These are phyloP conservation scores for Xylaria intraflava DNA, from an alignment of 495 filamentous ascomycete genomes.

Conservation along the genomic window DNA sequence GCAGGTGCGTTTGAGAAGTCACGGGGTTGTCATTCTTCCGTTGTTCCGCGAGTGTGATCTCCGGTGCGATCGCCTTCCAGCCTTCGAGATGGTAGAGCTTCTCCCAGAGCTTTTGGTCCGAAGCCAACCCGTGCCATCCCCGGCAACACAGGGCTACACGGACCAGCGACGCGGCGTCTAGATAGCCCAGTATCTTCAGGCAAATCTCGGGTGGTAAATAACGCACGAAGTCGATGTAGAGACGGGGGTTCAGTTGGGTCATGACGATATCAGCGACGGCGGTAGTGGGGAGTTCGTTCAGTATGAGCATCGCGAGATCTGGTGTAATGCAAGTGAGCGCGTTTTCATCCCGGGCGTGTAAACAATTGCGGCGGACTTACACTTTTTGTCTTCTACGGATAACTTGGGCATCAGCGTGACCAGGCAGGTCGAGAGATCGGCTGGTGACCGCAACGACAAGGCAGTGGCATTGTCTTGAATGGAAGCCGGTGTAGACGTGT, in stretches of 20 bases:
- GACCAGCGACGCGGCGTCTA: conserved; percentile 69
- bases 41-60: conserved; percentile 63
- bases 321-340: conserved; percentile 3
- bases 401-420: conserved; percentile 40
- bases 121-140: conserved; percentile 72
- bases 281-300: conserved; percentile 68
- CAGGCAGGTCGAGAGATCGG: conserved; percentile 38
- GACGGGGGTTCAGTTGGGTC: conserved; percentile 63
- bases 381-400: conserved; percentile 40
- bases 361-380: conserved; percentile 26
- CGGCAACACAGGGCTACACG: conserved; percentile 71
- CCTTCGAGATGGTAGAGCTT: conserved; percentile 74
- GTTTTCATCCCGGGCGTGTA: not conserved
- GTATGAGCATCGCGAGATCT: conserved; percentile 58
- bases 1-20: conserved; percentile 20
- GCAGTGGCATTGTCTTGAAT: conserved; percentile 19
- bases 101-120: conserved; percentile 82
- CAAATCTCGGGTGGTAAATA: conserved; percentile 84
- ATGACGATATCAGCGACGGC: conserved; percentile 68
- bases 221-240: conserved; percentile 85
- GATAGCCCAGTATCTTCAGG: conserved; percentile 77
- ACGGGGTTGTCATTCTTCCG: conserved; percentile 34
- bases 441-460: conserved; percentile 20
- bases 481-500: conserved; percentile 26
- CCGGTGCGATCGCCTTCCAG: conserved; percentile 64